Percentiles rank a stretch among this genome's conserved stretches.
Evolutionary conservation across 1,139 yeast genomes (phyloP).

Genomic region (Pichia inconspicua): DNA sequence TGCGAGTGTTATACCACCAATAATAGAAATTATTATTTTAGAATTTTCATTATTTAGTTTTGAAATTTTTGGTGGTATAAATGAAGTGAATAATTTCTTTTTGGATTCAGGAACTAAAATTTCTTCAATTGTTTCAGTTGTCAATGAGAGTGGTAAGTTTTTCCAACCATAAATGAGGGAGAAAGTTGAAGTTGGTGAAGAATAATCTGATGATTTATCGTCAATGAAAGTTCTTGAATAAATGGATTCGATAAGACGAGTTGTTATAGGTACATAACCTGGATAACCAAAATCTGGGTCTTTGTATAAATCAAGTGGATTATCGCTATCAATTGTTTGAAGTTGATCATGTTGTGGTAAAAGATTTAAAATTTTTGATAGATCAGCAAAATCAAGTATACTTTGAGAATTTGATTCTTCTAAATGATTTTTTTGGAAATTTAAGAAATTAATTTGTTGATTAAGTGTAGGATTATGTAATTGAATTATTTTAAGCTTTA

Average conservation of each 20-base stretch:
- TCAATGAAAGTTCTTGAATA: constrained; percentile 35
- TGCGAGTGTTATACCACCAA: constrained; percentile 79
- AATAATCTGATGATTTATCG: not conserved
- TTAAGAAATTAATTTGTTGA: constrained; percentile 20
- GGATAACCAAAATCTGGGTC: constrained; percentile 48
- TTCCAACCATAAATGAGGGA: constrained; percentile 27
- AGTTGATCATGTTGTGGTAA: constrained; percentile 19
- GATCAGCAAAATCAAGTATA: constrained; percentile 27
- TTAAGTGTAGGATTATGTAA: constrained; percentile 1
- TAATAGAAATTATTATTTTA: constrained; percentile 43
- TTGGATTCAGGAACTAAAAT: constrained; percentile 27
- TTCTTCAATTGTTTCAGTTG: constrained; percentile 22
- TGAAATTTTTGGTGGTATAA: constrained; percentile 22
- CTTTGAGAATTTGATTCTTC: constrained; percentile 17
- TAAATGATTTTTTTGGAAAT: constrained; percentile 8
- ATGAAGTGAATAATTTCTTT: constrained; percentile 22
- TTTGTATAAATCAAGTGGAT: constrained; percentile 2
- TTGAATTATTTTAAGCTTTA: constrained; percentile 20
- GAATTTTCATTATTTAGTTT: constrained; percentile 28
- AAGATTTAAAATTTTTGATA: constrained; percentile 25
- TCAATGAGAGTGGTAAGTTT: constrained; percentile 23
- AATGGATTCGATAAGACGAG: constrained; percentile 44
- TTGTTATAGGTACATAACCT: constrained; percentile 43
- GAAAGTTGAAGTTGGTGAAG: not conserved
- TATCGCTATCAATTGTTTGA: not conserved